Base-by-base conservation (phyloP, 768 basidiomycete species). In the Plicaturopsis crispa region DNA sequence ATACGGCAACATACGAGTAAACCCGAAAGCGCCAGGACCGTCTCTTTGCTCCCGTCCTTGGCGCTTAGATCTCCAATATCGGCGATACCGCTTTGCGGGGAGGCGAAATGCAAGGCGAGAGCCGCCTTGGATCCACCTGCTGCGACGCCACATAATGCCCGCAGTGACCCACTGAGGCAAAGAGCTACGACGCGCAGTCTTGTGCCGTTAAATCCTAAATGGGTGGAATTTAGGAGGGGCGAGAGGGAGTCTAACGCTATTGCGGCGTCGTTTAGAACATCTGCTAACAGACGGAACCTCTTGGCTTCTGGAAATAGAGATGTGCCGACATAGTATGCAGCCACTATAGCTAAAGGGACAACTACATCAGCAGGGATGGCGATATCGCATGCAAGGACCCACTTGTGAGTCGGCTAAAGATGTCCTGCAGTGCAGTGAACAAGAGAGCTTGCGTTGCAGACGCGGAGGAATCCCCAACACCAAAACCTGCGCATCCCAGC, bases 1-100 rank as follows among this genome's bases (percentile, higher is more conserved):
- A 12, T 5, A 21, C 16, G n/a, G 4, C 5, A 12, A 48, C 75
- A 50, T 40, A 82, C 82, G 53, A 84, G 49, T 72, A 82, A 78
- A 14, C 82, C 81, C 1, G 77, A 48, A 21, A 84, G 69, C 1
- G 75, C 76, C 3, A 85, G 58, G 0, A 83, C 73, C 0, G 82
- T 84, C 55, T 84, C 80, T 44, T 79, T 78, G 53, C 80, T 83
- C 0, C 75, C 68, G 42, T 80, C 80, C 50, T 85, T 85, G 1
- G 80, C 81, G 41, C 75, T 82, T 30, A 84, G 59, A 46, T 84
- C 82, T 1, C 81, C 80, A 10, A 84, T 62, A 45, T 84, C 81
- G 4, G 80, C 80, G 30, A 64, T 65, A 0, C 71, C 70, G 7
- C 43, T 51, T 11, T 62, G 36, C 2, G 77, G 70, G 4, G 67